phyloP scores from a whole-genome alignment of 225 moss, liverwort and hornwort species.

The Marchantia paleacea region DNA sequence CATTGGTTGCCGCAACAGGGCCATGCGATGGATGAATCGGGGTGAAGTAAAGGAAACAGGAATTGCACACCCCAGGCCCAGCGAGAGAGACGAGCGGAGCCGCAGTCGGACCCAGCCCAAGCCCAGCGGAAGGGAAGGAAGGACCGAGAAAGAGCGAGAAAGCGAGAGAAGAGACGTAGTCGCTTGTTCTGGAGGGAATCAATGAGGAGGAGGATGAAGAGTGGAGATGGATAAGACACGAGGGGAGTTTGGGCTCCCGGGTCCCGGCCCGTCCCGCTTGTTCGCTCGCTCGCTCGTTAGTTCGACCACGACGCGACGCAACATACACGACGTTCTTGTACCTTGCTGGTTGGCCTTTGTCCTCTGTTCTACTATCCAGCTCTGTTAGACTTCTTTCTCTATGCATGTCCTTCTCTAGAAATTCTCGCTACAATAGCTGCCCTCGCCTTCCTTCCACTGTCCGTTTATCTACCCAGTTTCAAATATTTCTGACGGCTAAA shows the following conservation, averaged over 20 bases:
- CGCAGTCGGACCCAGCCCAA: not conserved
- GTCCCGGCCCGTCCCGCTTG: no score
- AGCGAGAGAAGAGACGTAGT: no score
- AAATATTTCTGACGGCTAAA: no score
- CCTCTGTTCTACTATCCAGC: no score
- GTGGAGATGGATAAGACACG: conserved; percentile 5
- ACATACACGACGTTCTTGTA: not conserved
- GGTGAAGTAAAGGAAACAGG: not conserved
- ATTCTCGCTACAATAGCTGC: no score
- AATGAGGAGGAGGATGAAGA: not conserved
- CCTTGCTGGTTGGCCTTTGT: not conserved
- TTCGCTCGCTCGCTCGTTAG: not conserved
- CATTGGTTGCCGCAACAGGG: not conserved
- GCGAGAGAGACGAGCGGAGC: not conserved
- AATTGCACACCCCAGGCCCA: not conserved
- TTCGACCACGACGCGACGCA: not conserved
- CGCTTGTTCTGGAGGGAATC: not conserved
- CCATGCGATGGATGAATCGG: not conserved
- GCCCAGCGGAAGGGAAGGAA: not conserved
- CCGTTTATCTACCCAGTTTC: no score
- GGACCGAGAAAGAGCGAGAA: not conserved
- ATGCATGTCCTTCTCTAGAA: no score
- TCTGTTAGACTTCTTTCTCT: no score
- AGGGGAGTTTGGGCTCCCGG: not conserved
- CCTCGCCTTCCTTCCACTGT: no score